Conservation (phyloP, 371 early-diverging fungal species). For the Zopfochytrium polystomum region DNA sequence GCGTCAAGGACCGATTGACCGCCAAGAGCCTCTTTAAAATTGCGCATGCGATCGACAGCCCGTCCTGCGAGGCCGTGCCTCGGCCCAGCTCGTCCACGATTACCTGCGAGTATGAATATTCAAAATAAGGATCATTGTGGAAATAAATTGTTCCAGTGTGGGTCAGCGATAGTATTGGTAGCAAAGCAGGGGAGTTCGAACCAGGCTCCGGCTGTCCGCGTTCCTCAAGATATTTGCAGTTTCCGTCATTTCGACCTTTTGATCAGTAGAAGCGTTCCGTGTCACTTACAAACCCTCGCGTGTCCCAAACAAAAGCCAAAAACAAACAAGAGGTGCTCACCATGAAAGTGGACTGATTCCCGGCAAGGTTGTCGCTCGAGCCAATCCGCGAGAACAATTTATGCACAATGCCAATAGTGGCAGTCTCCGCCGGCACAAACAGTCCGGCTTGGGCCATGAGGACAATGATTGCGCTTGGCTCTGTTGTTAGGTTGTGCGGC, state of each 20-base stretch:
- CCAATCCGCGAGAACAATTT: slow-evolving; percentile 76
- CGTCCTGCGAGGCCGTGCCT: slow-evolving; percentile 93
- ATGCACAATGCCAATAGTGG: slow-evolving; percentile 84
- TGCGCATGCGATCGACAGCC: slow-evolving; percentile 86
- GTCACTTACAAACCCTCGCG: too few relatives aligned
- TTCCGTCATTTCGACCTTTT: slow-evolving; percentile 89
- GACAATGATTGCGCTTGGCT: slow-evolving; percentile 64
- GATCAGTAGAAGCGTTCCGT: too few relatives aligned
- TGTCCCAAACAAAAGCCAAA: too few relatives aligned
- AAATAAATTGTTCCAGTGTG: slow-evolving; percentile 1
- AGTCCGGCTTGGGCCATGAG: slow-evolving; percentile 93
- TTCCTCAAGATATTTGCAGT: slow-evolving; percentile 81
- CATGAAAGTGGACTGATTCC: slow-evolving; percentile 96
- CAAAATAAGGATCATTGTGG: too few relatives aligned
- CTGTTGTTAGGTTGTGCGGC: neutral
- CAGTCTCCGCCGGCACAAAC: slow-evolving; percentile 87
- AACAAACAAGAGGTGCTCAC: slow-evolving; percentile 41
- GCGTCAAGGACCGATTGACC: slow-evolving; percentile 56
- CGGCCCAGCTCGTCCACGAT: slow-evolving; percentile 99
- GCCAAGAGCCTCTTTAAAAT: slow-evolving; percentile 76
- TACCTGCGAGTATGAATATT: slow-evolving; percentile 67
- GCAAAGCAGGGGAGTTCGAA: slow-evolving; percentile 41
- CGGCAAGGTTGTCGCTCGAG: slow-evolving; percentile 54
- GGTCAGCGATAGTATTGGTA: too few relatives aligned
- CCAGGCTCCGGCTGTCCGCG: slow-evolving; percentile 76